phyloP scores from a whole-genome alignment of 371 early-diverging fungal genomes.

The Dichotomocladium elegans region DNA sequence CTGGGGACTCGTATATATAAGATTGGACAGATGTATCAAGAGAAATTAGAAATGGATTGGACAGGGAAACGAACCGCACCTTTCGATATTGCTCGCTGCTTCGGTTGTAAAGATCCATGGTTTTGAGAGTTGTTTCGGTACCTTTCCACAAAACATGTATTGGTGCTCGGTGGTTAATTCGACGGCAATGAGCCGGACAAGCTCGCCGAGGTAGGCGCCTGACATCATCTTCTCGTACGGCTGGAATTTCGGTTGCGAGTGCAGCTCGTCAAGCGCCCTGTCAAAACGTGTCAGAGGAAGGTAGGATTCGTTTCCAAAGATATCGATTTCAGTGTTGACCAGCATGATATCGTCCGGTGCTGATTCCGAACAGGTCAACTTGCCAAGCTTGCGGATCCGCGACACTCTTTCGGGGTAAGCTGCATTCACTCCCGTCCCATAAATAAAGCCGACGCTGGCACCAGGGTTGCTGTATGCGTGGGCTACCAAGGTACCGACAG shows the following conservation, averaged over 20 bases:
- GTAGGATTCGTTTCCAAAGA: conserved; percentile 64
- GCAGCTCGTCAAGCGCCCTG: conserved; percentile 66
- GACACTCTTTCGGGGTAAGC: conserved; percentile 31
- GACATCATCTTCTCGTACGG: conserved; percentile 91
- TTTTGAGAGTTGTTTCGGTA: conserved; percentile 48
- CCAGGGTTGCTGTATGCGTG: conserved; percentile 74
- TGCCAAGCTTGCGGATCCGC: conserved; percentile 17
- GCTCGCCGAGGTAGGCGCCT: conserved; percentile 90
- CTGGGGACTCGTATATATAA: too few relatives aligned
- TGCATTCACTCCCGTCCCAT: conserved; percentile 92
- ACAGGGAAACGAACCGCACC: too few relatives aligned
- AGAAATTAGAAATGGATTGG: too few relatives aligned
- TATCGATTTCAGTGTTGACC: conserved; percentile 85
- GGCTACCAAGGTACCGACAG: conserved; percentile 83
- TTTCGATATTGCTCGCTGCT: conserved; percentile 55
- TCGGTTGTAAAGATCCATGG: conserved; percentile 71
- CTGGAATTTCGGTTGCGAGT: conserved; percentile 74
- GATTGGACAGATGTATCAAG: too few relatives aligned
- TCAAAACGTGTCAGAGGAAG: conserved; percentile 85
- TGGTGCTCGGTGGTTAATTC: conserved; percentile 61
- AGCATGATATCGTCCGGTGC: conserved; percentile 40
- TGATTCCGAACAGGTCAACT: background rate
- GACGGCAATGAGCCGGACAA: conserved; percentile 68
- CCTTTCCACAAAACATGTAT: conserved; percentile 59
- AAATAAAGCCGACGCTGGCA: conserved; percentile 77